Conservation (phyloP, 2,329 filamentous ascomycete genomes). For the Didymella exigua region DNA sequence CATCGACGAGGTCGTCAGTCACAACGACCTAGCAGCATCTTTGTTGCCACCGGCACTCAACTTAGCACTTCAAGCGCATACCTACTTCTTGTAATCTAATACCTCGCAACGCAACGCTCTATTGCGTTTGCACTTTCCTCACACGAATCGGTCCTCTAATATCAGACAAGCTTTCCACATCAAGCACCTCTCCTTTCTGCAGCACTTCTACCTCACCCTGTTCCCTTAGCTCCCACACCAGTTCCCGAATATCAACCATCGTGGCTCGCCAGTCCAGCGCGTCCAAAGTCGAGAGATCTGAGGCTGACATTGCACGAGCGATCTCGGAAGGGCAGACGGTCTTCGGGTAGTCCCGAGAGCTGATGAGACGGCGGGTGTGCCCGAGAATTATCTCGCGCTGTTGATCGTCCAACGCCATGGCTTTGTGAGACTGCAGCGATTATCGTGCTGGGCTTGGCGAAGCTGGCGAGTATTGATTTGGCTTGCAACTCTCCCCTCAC, state of each 20-base stretch:
- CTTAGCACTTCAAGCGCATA: background rate
- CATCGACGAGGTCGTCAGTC: background rate
- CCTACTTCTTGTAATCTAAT: constrained; percentile 12
- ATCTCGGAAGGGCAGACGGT: constrained; percentile 61
- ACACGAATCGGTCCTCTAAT: constrained; percentile 57
- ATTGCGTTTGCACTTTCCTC: constrained; percentile 26
- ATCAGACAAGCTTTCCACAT: constrained; percentile 42
- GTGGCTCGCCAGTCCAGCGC: constrained; percentile 52
- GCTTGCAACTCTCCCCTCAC: background rate
- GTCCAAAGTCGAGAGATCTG: constrained; percentile 45
- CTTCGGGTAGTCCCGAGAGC: constrained; percentile 50
- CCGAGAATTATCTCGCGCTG: constrained; percentile 21
- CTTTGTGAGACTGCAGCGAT: background rate
- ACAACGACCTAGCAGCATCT: background rate
- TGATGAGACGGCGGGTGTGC: constrained; percentile 39
- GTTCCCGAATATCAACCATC: constrained; percentile 53
- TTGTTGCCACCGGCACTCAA: background rate
- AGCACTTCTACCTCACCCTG: constrained; percentile 54
- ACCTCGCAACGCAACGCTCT: background rate
- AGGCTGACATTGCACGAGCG: constrained; percentile 51
- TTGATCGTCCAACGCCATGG: constrained; percentile 28
- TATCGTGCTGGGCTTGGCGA: background rate
- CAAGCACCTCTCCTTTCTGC: constrained; percentile 54
- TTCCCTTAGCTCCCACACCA: constrained; percentile 52
- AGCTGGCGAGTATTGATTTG: background rate